Evolutionary conservation across 805 yeast species (phyloP), one percentile per base, ranked within the genome.

Genomic region (Candida gorgasii): DNA sequence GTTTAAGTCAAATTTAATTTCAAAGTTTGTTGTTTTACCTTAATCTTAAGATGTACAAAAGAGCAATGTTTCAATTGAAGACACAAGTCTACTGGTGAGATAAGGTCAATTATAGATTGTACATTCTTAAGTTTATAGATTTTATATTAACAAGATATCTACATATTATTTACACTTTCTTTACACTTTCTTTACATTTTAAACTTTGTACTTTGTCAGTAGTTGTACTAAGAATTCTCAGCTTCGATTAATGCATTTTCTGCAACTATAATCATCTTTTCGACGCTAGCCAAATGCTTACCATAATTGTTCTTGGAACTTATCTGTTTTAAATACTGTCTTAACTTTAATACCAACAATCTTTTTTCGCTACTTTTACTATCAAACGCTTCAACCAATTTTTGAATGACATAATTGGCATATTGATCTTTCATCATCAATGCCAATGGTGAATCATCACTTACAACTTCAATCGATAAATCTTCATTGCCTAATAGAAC

Each of bases 341-440:
- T 79, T 49, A 92, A 86, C 53, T 85, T 84, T 44, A 76, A 69
- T 39, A 89, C 88, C 47, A 93, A 73, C 22, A 80, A 61, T 38
- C 73, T 80, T 63, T 86, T 84, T 54, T 86, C 86, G 26, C 73
- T 73, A 35, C 85, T 85, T 30, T 56, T 63, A 6, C 73, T 64
- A 47, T 78, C 79, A 29, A 90, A 78, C 2, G 86, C 84, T 48
- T 88, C 96, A 31, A 93, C 90, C 54, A 93, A 75, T 62, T 92
- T 90, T 63, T 93, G 99, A 39, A 93, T 89, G 36, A 93, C 99
- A 59, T 93, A 93, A 63, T 93, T 93, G 17, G 98, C 99, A 67
- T 85, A 93, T 61, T 93, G 98, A 62, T 93, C 99, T 60, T 88
- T 88, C 89, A 93, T 89, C 98, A 93, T 90, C 45, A 84, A 72